Evolutionary conservation across 768 basidiomycete genomes (phyloP).

Genomic region (Suillus spraguei): DNA sequence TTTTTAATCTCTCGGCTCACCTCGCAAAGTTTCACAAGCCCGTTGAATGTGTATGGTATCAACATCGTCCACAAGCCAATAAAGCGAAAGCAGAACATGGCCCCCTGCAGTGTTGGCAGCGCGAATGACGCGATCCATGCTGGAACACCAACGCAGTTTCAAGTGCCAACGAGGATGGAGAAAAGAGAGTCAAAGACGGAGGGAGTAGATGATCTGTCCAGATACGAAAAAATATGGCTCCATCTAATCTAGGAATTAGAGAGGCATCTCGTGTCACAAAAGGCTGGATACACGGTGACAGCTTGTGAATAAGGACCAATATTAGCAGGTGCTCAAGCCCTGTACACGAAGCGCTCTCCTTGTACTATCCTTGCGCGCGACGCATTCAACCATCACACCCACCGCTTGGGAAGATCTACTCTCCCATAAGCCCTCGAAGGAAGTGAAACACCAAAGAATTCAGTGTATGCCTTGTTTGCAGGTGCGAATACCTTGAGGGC

Average conservation of each 20-base stretch:
- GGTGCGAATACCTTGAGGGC: conserved; percentile 59
- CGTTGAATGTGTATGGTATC: conserved; percentile 44
- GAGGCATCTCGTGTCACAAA: neutral
- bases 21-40: conserved; percentile 35
- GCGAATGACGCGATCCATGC: conserved; percentile 68
- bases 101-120: conserved; percentile 62
- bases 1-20: conserved; percentile 16
- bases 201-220: conserved; percentile 93
- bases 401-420: conserved; percentile 62
- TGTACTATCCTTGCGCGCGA: conserved; percentile 48
- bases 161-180: conserved; percentile 42
- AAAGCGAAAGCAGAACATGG: conserved; percentile 63
- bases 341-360: conserved; percentile 91
- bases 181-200: conserved; percentile 65
- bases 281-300: conserved; percentile 58
- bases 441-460: conserved; percentile 88
- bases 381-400: conserved; percentile 73
- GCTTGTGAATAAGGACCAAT: conserved; percentile 99
- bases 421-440: conserved; percentile 95
- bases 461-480: conserved; percentile 78
- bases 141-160: conserved; percentile 81
- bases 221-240: conserved; percentile 81
- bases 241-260: conserved; percentile 45
- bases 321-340: conserved; percentile 93
- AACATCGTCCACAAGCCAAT: conserved; percentile 60